Conservation (phyloP, 768 basidiomycete species). For the Suillus discolor region DNA sequence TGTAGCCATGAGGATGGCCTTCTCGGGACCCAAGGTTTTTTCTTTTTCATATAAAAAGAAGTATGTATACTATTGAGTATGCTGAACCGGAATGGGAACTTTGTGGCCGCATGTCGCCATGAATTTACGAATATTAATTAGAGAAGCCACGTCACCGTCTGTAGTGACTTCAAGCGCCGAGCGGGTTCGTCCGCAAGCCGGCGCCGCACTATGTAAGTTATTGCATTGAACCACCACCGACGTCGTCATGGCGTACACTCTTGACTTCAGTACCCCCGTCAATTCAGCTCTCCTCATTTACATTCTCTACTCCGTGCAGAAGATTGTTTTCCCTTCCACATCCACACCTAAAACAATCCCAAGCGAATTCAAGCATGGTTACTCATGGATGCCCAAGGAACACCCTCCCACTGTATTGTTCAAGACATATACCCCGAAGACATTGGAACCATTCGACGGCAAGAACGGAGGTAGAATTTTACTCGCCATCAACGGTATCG, state of each 20-base stretch:
- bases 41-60: too few relatives aligned
- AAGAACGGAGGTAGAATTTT: constrained; percentile 71
- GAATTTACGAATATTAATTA: too few relatives aligned
- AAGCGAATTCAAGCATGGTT: constrained; percentile 76
- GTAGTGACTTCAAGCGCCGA: too few relatives aligned
- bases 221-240: background rate
- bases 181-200: background rate
- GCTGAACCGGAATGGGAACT: too few relatives aligned
- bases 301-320: constrained; percentile 75
- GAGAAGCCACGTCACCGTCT: too few relatives aligned
- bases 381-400: constrained; percentile 89
- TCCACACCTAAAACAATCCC: constrained; percentile 53
- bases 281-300: constrained; percentile 80
- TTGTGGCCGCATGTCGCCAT: too few relatives aligned
- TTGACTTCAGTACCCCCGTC: constrained; percentile 66
- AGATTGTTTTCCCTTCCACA: constrained; percentile 72
- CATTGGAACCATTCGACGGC: constrained; percentile 68
- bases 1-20: too few relatives aligned
- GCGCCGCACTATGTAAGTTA: background rate
- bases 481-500: constrained; percentile 82
- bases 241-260: constrained; percentile 38
- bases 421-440: constrained; percentile 77
- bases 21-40: too few relatives aligned
- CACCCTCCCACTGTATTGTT: constrained; percentile 82
- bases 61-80: too few relatives aligned